Percentiles rank a stretch among this genome's conserved stretches.
Conservation (phyloP, 805 yeast genomes). For the Yarrowia keelungensis region DNA sequence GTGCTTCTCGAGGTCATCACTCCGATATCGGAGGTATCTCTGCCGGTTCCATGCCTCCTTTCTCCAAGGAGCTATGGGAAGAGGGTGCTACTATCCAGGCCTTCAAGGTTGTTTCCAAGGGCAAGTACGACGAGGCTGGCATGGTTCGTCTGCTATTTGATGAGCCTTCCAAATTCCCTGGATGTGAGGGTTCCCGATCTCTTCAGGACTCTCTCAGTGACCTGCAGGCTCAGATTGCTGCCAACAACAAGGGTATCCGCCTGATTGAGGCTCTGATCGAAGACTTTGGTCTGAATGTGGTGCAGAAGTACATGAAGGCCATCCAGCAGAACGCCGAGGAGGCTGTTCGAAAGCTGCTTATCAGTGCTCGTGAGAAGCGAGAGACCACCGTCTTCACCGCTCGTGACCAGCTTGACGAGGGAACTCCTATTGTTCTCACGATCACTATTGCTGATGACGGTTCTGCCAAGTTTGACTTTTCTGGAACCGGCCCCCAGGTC, state of each 20-base stretch:
- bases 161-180: conserved; percentile 81
- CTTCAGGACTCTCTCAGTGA: conserved; percentile 84
- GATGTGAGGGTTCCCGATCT: conserved; percentile 89
- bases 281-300: conserved; percentile 67
- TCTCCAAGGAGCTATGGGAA: conserved; percentile 80
- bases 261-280: conserved; percentile 64
- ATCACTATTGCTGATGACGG: conserved; percentile 56
- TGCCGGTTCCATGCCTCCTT: conserved; percentile 96
- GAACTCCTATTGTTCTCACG: conserved; percentile 47
- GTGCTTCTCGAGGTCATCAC: conserved; percentile 95
- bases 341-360: conserved; percentile 66
- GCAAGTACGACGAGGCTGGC: conserved; percentile 75
- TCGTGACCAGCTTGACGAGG: conserved; percentile 50
- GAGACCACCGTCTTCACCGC: conserved; percentile 46
- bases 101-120: conserved; percentile 72
- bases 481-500: conserved; percentile 85
- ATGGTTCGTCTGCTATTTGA: conserved; percentile 66
- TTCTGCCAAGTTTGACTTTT: conserved; percentile 78
- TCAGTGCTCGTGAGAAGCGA: conserved; percentile 44
- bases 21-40: conserved; percentile 93
- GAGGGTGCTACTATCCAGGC: conserved; percentile 91
- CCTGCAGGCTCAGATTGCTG: conserved; percentile 84
- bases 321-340: conserved; percentile 79
- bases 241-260: conserved; percentile 83
- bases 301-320: conserved; percentile 78